Evolutionary conservation across 768 basidiomycete species (phyloP).

Genomic region (Russula foetens): DNA sequence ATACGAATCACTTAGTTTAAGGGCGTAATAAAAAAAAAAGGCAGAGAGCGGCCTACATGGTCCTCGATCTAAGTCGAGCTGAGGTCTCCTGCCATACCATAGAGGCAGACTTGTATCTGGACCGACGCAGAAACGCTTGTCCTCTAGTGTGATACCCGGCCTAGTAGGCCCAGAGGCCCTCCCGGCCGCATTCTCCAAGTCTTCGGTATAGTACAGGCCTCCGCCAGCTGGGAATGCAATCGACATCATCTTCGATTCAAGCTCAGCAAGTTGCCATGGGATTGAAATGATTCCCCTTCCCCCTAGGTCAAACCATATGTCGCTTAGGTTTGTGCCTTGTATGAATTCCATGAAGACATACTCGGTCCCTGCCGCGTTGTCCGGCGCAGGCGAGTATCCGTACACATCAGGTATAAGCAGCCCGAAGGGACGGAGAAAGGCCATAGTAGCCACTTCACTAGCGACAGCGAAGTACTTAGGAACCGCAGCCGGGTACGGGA

Average conservation of each 20-base stretch:
- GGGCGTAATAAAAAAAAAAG: constrained; percentile 23
- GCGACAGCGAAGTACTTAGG: constrained; percentile 26
- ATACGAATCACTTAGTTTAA: constrained; percentile 29
- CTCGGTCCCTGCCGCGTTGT: neutral
- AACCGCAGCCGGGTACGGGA: neutral
- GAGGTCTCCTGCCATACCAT: constrained; percentile 43
- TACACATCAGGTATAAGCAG: constrained; percentile 25
- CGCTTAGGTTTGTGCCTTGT: neutral
- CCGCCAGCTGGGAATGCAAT: constrained; percentile 42
- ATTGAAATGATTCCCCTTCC: constrained; percentile 28
- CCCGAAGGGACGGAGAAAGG: constrained; percentile 24
- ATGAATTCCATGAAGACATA: neutral
- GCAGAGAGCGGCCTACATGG: constrained; percentile 39
- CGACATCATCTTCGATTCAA: constrained; percentile 39
- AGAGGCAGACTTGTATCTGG: constrained; percentile 35
- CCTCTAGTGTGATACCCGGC: constrained; percentile 28
- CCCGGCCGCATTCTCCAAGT: constrained; percentile 36
- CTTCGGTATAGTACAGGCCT: constrained; percentile 40
- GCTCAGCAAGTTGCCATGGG: constrained; percentile 36
- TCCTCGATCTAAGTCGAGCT: constrained; percentile 43
- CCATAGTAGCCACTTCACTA: constrained; percentile 28
- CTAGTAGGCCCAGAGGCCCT: too few relatives aligned
- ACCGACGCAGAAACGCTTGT: constrained; percentile 24
- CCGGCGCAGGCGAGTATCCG: neutral
- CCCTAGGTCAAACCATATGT: neutral